Percentiles rank a stretch among this genome's conserved stretches.
Evolutionary conservation across 306 rosid genomes (phyloP).

Genomic region (Albizia julibrissin): DNA sequence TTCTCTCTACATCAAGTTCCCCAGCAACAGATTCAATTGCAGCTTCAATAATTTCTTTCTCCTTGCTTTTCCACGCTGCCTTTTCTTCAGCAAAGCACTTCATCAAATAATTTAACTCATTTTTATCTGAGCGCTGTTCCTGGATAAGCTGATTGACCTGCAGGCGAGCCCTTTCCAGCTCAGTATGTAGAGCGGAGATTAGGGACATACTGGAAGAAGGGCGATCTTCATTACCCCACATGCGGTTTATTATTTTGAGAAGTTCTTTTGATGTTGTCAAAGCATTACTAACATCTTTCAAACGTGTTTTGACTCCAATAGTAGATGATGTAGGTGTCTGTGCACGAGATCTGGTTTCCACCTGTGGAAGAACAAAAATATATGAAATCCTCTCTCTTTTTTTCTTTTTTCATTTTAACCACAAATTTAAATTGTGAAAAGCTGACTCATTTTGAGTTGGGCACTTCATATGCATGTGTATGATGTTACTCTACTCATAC

Average conservation of each 20-base stretch:
- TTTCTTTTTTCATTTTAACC: neutral
- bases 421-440: neutral
- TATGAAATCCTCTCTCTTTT: neutral
- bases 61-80: conserved; percentile 90
- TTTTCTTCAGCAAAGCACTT: conserved; percentile 94
- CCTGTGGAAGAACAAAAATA: conserved; percentile 47
- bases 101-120: conserved; percentile 78
- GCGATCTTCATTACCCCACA: conserved; percentile 90
- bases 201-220: conserved; percentile 93
- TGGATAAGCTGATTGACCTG: conserved; percentile 93
- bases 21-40: conserved; percentile 95
- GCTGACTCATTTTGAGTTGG: neutral
- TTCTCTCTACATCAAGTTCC: conserved; percentile 89
- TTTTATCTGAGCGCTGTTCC: conserved; percentile 80
- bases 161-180: conserved; percentile 91
- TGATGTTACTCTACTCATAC: neutral
- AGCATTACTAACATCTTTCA: conserved; percentile 91
- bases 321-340: conserved; percentile 69
- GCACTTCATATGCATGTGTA: neutral
- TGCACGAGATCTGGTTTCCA: conserved; percentile 82
- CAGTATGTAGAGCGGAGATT: conserved; percentile 86
- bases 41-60: conserved; percentile 82
- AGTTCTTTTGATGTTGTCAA: conserved; percentile 89
- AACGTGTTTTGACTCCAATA: conserved; percentile 62
- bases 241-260: conserved; percentile 85